Evolutionary conservation across 208 protist species (phyloP), one percentile per base, ranked within the genome.

Genomic region (Naegleria lovaniensis): DNA sequence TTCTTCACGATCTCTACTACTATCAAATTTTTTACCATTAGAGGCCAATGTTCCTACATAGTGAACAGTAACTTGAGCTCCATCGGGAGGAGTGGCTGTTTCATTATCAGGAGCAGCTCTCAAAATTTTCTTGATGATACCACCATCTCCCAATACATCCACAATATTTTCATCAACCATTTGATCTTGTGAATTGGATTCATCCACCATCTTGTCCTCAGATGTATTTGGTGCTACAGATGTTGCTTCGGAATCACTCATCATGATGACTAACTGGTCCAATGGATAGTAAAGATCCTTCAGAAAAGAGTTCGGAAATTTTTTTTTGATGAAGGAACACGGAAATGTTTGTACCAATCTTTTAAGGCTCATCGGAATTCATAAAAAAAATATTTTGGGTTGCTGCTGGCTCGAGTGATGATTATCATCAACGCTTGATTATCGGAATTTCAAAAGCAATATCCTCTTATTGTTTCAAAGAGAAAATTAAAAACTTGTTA

Each of bases 21-120:
- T 96, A 95, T 98, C 96, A 88, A 98, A 98, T 92, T 95, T 90
- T 16, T 94, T 96, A 41, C 96, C 96, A 67, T 97, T 94, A 16
- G 89, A 51, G 90, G 93, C 92, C 40, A 98, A 93, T n/a, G 93
- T 97, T 89, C 96, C 96, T 52, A 96, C 93, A 93, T 98, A 98
- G 94, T 97, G 96, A 90, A 97, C 96, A 16, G 90, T 95, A n/a
- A 91, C 76, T 11, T 39, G 4, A 40, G 40, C 0, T 29, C 25
- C 33, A 75, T 19, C 1, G 75, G 5, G 51, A 19, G 43, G 48
- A 15, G 2, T 83, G 19, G 6, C 25, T 22, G 1, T 25, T 29
- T n/a, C 9, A 36, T 15, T 33, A 41, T 89, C 41, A 79, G 29
- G 67, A 29, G 25, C 15, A 79, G 33, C 11, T 79, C 29, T 79